Evolutionary conservation across 2,329 filamentous ascomycete species (phyloP).

Genomic region (Elsinoe arachidis): DNA sequence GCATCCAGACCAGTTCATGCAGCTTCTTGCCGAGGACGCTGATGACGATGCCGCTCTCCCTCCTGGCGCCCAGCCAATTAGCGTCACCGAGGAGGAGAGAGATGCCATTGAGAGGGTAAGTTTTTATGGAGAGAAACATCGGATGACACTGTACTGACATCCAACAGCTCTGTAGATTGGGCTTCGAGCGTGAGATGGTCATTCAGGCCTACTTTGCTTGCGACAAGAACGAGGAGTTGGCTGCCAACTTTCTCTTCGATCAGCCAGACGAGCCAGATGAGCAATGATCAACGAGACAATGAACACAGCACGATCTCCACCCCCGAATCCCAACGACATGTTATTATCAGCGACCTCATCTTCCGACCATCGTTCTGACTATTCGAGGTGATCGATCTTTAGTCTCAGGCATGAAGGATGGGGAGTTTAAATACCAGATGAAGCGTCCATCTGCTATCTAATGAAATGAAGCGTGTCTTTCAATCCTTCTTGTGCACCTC

Average conservation of each 20-base stretch:
- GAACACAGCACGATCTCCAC: neutral
- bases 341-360: too few relatives aligned
- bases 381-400: neutral
- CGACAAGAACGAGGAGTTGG: conserved; percentile 98
- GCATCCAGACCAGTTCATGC: conserved; percentile 88
- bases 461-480: conserved; percentile 6
- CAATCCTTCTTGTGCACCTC: too few relatives aligned
- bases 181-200: conserved; percentile 84
- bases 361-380: too few relatives aligned
- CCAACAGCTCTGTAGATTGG: conserved; percentile 72
- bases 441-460: neutral
- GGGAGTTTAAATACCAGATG: neutral
- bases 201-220: conserved; percentile 99
- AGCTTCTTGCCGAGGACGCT: conserved; percentile 76
- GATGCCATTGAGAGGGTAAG: conserved; percentile 91
- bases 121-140: conserved; percentile 16
- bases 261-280: conserved; percentile 67
- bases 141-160: neutral
- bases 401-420: neutral
- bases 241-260: conserved; percentile 96
- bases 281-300: conserved; percentile 11
- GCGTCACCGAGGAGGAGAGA: conserved; percentile 89
- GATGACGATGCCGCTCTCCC: conserved; percentile 75
- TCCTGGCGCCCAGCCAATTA: conserved; percentile 79
- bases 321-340: too few relatives aligned